Evolutionary conservation across 1,284 basidiomycete species (phyloP).

Genomic region (Thecaphora thlaspeos): DNA sequence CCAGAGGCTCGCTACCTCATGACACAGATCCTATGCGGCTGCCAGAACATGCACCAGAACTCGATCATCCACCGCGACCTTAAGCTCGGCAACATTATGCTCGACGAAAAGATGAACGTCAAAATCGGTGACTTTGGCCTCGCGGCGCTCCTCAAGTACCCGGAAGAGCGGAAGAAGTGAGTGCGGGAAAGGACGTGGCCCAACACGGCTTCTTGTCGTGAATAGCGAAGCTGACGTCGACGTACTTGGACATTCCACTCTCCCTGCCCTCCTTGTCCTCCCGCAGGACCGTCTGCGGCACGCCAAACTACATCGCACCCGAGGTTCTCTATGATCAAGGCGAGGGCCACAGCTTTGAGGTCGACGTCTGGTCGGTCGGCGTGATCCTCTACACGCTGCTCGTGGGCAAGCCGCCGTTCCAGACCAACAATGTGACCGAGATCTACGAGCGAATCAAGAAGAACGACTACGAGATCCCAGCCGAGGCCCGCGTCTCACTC

Average conservation of each 20-base stretch:
- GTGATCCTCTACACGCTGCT: constrained; percentile 91
- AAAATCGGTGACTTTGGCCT: constrained; percentile 97
- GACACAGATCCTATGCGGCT: constrained; percentile 90
- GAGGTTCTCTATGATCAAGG: constrained; percentile 94
- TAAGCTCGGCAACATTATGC: constrained; percentile 91
- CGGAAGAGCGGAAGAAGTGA: constrained; percentile 89
- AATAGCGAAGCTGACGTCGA: too few relatives aligned
- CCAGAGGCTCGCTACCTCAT: constrained; percentile 89
- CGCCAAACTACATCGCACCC: constrained; percentile 97
- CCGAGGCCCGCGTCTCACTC: constrained; percentile 70
- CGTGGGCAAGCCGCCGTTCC: constrained; percentile 92
- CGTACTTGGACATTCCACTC: too few relatives aligned
- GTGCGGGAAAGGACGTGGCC: too few relatives aligned
- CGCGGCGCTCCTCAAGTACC: constrained; percentile 91
- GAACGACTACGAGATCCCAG: constrained; percentile 89
- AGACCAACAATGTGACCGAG: constrained; percentile 80
- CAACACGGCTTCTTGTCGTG: too few relatives aligned
- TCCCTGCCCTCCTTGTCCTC: too few relatives aligned
- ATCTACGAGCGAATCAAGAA: constrained; percentile 78
- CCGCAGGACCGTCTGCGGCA: constrained; percentile 84
- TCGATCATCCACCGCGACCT: too few relatives aligned
- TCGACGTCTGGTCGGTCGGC: constrained; percentile 96
- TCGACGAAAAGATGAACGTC: constrained; percentile 87
- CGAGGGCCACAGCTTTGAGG: constrained; percentile 95
- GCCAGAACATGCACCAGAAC: constrained; percentile 92